Base-by-base conservation (phyloP, 768 basidiomycete species). In the Pulveroboletus ravenelii region DNA sequence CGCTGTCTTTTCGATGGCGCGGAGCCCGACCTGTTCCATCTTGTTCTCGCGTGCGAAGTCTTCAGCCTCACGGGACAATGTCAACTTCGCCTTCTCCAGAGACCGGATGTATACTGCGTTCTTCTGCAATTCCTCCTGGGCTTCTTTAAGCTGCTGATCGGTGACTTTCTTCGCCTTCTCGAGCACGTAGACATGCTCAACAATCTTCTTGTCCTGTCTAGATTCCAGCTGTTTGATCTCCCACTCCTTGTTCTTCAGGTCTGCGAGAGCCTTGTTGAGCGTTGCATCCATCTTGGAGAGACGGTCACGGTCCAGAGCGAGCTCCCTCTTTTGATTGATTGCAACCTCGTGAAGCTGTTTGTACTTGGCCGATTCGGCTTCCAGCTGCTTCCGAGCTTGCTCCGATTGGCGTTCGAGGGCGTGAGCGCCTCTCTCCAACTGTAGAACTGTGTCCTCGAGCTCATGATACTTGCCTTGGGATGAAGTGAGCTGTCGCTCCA, bases 91-190 rank as follows among this genome's bases (percentile, higher is more conserved):
- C 63, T 90, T 87, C 69, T 94, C 88, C 25, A 95, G 74, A n/a
- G 89, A 90, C 37, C 86, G 84, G 55, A 94, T 88, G 57, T 92
- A 85, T 1, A 77, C 75, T 6, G 75, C 78, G 38, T 89, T 84
- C 52, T 84, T 82, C 65, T 84, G 77, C 30, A 95, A 68, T 64
- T 95, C 92, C 17, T 75, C 68, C 49, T 89, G 85, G 0, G 93
- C 87, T 2, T 90, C 89, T 17, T 76, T 80, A 14, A 97, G 81
- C 62, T 96, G 91, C 35, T 87, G 82, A 65, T 98, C 95, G 1
- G 95, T 94, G 50, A 95, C 84, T 32, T 84, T 84, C 68, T 97
- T 98, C 14, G 95, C 95, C 64, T 94, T 90, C 65, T 97, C 93
- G 10, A 95, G 77, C 27, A 97, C 95, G 64, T 98, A 86, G 23